Conservation (phyloP, 2,329 filamentous ascomycete genomes). For the Trichoderma sp. region DNA sequence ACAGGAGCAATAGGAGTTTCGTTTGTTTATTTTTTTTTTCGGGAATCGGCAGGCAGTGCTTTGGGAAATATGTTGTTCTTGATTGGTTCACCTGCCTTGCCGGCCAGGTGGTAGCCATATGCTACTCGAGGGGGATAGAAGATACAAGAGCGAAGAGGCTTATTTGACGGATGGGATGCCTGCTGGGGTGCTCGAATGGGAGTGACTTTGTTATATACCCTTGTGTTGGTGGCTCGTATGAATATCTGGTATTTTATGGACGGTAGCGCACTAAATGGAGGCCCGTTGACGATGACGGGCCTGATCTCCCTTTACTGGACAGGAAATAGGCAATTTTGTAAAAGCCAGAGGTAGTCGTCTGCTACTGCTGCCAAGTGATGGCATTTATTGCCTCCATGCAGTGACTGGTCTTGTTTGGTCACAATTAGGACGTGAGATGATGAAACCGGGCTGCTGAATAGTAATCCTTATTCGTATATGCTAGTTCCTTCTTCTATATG, state of each 20-base stretch:
- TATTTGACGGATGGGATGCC: neutral
- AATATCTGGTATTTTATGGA: constrained; percentile 7
- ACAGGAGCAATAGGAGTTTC: constrained; percentile 1
- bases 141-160: constrained; percentile 4
- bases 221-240: constrained; percentile 7
- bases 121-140: neutral
- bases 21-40: neutral
- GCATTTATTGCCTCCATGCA: too few relatives aligned
- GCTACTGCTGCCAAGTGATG: too few relatives aligned
- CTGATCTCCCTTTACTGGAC: neutral
- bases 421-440: accelerated
- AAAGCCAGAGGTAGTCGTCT: too few relatives aligned
- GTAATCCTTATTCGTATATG: too few relatives aligned
- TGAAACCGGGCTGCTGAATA: too few relatives aligned
- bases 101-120: neutral
- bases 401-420: too few relatives aligned
- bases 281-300: neutral
- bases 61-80: neutral
- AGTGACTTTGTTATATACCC: constrained; percentile 22
- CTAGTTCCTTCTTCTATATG: too few relatives aligned
- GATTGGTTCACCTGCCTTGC: neutral
- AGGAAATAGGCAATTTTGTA: neutral
- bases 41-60: neutral
- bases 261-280: neutral
- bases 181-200: neutral